phyloP scores from a whole-genome alignment of 148 eudicot genomes.

The Silene latifolia region DNA sequence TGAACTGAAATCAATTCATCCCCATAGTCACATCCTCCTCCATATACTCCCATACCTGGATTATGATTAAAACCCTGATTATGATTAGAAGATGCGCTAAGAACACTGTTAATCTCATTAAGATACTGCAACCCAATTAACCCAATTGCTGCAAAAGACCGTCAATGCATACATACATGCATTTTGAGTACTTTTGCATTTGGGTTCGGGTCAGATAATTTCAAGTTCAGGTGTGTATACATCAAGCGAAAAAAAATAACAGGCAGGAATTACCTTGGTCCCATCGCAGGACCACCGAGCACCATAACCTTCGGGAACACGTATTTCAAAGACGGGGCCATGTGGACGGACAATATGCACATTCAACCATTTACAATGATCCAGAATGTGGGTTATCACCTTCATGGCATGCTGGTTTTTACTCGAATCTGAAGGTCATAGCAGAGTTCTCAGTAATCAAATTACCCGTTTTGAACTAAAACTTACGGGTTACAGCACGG shows the following conservation, averaged over 20 bases:
- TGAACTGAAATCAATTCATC: too few relatives aligned
- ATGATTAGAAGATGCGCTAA: too few relatives aligned
- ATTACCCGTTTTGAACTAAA: neutral
- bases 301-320: conserved; percentile 72
- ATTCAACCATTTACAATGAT: conserved; percentile 67
- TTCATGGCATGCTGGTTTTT: conserved; percentile 66
- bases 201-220: too few relatives aligned
- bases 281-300: conserved; percentile 85
- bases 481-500: neutral
- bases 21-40: too few relatives aligned
- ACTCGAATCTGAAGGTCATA: conserved; percentile 42
- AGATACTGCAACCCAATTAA: too few relatives aligned
- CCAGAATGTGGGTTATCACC: conserved; percentile 38
- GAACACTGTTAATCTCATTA: too few relatives aligned
- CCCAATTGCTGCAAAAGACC: too few relatives aligned
- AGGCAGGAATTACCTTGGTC: conserved; percentile 44
- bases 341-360: conserved; percentile 71
- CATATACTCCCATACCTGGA: too few relatives aligned
- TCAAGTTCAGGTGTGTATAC: too few relatives aligned
- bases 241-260: conserved; percentile 3
- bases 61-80: too few relatives aligned
- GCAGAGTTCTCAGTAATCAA: conserved; percentile 3
- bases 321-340: conserved; percentile 70
- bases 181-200: too few relatives aligned
- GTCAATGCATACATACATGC: too few relatives aligned